phyloP scores from a whole-genome alignment of 2,329 filamentous ascomycete species.

The Trichoderma citrinoviride region DNA sequence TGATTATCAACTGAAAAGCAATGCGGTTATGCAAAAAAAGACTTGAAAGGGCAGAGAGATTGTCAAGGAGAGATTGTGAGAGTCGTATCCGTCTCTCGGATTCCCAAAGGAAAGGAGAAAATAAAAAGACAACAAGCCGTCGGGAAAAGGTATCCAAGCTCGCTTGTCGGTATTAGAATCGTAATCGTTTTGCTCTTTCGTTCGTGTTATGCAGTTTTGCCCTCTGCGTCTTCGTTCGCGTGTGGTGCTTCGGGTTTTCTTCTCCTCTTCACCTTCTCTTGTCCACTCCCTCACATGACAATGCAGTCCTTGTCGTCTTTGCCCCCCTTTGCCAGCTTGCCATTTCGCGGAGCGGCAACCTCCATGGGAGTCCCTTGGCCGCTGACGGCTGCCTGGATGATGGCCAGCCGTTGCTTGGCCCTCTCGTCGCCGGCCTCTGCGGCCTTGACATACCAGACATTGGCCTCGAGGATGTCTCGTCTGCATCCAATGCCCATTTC shows the following conservation, averaged over 20 bases:
- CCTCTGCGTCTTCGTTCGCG: not conserved
- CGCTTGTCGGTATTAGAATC: slow-evolving; percentile 12
- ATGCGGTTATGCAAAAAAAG: slow-evolving; percentile 8
- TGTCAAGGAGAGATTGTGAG: not conserved
- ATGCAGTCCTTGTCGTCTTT: slow-evolving; percentile 57
- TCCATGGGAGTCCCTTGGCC: slow-evolving; percentile 55
- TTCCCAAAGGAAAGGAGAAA: not conserved
- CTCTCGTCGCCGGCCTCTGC: slow-evolving; percentile 89
- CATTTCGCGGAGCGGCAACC: slow-evolving; percentile 50
- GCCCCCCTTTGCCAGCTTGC: slow-evolving; percentile 50
- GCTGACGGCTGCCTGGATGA: slow-evolving; percentile 79
- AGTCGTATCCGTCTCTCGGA: not conserved
- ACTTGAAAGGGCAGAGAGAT: not conserved
- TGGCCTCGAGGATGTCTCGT: slow-evolving; percentile 90
- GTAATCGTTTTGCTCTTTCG: not conserved
- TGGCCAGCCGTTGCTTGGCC: slow-evolving; percentile 79
- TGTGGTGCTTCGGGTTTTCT: not conserved
- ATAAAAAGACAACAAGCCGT: not conserved
- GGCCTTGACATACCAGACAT: slow-evolving; percentile 97
- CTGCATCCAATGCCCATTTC: slow-evolving; percentile 98
- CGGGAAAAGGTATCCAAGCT: slow-evolving; percentile 8
- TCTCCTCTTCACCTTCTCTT: not conserved
- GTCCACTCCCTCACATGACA: slow-evolving; percentile 46
- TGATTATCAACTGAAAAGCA: not conserved
- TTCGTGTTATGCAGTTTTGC: slow-evolving; percentile 3